phyloP scores from a whole-genome alignment of 2,329 filamentous ascomycete genomes.

The Davidsoniella eucalypti region DNA sequence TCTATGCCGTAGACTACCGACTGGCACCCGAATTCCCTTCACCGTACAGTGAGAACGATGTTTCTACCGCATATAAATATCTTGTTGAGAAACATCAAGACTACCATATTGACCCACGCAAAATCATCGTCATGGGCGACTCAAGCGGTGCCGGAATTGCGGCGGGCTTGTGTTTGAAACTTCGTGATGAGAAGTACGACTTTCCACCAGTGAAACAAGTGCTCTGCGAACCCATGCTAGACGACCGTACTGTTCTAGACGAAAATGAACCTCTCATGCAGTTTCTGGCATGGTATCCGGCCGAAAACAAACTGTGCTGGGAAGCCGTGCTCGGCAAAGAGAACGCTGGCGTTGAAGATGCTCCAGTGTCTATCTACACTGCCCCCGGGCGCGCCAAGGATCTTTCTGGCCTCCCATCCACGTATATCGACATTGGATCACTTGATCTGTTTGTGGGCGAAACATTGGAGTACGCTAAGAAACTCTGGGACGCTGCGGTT shows the following conservation, averaged over 20 bases:
- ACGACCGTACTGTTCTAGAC: slow-evolving; percentile 17
- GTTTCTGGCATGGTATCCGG: slow-evolving; percentile 13
- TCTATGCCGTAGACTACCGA: slow-evolving; percentile 26
- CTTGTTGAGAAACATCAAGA: slow-evolving; percentile 15
- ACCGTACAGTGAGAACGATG: slow-evolving; percentile 22
- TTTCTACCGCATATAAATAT: slow-evolving; percentile 19
- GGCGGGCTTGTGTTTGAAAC: slow-evolving; percentile 23
- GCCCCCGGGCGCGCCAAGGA: slow-evolving; percentile 16
- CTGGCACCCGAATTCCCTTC: slow-evolving; percentile 26
- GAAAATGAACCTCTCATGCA: slow-evolving; percentile 1
- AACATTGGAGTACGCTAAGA: slow-evolving; percentile 18
- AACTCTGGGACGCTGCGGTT: slow-evolving; percentile 20
- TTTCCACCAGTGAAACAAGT: slow-evolving; percentile 19
- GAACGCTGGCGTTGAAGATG: slow-evolving; percentile 13
- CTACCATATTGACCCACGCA: slow-evolving; percentile 14
- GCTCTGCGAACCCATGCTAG: slow-evolving; percentile 21
- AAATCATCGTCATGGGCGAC: slow-evolving; percentile 16
- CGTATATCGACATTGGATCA: slow-evolving; percentile 24
- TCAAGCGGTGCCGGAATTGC: slow-evolving; percentile 15
- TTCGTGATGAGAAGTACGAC: slow-evolving; percentile 16
- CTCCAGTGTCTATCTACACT: slow-evolving; percentile 14
- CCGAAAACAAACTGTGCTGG: slow-evolving; percentile 16
- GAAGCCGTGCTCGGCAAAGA: slow-evolving; percentile 14
- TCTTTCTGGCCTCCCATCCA: slow-evolving; percentile 19
- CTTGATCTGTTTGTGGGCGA: slow-evolving; percentile 25